Percentiles rank a stretch among this genome's conserved stretches.
phyloP scores from a whole-genome alignment of 2,329 filamentous ascomycete genomes.

The Aaosphaeria pasadenensis region DNA sequence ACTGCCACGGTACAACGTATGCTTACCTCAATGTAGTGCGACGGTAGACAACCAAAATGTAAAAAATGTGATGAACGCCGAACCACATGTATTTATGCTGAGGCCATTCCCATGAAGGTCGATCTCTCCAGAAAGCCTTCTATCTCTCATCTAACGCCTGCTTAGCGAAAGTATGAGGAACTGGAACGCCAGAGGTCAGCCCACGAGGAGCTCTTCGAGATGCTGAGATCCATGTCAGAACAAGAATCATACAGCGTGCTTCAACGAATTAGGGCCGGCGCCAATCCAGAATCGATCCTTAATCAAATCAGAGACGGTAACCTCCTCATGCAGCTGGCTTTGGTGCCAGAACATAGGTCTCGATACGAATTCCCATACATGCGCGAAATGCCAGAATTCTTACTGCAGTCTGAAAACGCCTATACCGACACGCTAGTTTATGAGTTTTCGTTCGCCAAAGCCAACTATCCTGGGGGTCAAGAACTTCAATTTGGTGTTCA shows the following conservation, averaged over 20 bases:
- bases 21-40: background rate
- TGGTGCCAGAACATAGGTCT: constrained; percentile 9
- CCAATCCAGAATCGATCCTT: constrained; percentile 8
- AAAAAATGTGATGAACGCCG: background rate
- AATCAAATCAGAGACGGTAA: constrained; percentile 8
- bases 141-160: background rate
- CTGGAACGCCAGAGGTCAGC: constrained; percentile 5
- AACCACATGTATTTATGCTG: too few species aligned
- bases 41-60: background rate
- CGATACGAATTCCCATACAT: constrained; percentile 14
- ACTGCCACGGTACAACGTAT: background rate
- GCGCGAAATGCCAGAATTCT: constrained; percentile 4
- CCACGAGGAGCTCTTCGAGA: constrained; percentile 9
- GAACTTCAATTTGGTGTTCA: background rate
- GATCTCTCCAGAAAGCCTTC: too few species aligned
- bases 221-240: constrained; percentile 10
- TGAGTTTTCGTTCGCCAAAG: constrained; percentile 1
- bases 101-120: too few species aligned
- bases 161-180: constrained; percentile 7
- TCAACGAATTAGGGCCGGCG: constrained; percentile 11
- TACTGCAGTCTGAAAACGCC: constrained; percentile 3
- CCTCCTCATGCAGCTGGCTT: constrained; percentile 9
- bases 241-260: constrained; percentile 10
- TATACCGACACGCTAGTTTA: constrained; percentile 10
- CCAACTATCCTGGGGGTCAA: background rate